Conservation (phyloP, 768 basidiomycete species). For the Leccinellum luteum region DNA sequence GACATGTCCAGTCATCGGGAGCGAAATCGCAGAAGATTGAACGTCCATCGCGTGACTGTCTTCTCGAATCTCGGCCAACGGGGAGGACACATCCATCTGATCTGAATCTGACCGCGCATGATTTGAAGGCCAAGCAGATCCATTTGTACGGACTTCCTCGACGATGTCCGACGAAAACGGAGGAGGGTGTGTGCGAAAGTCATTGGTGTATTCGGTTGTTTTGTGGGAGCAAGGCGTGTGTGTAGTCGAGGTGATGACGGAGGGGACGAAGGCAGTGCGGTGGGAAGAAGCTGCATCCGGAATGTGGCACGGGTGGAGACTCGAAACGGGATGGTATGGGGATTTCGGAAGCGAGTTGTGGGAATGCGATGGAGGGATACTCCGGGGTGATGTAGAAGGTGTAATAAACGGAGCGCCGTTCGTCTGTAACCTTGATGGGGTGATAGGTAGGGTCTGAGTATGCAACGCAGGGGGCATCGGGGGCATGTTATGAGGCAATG, state of each 20-base stretch:
- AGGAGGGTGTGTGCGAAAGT: constrained; percentile 33
- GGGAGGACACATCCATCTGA: constrained; percentile 57
- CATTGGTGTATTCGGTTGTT: constrained; percentile 36
- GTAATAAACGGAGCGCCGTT: constrained; percentile 37
- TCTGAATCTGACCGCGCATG: constrained; percentile 33
- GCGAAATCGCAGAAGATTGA: constrained; percentile 49
- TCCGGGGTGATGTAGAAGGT: constrained; percentile 42
- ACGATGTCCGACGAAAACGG: constrained; percentile 29
- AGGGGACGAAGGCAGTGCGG: constrained; percentile 51
- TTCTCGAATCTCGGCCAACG: constrained; percentile 46
- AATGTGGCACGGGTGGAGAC: constrained; percentile 40
- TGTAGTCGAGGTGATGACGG: constrained; percentile 30
- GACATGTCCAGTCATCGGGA: constrained; percentile 32
- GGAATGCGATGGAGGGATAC: constrained; percentile 49
- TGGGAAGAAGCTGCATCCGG: constrained; percentile 51
- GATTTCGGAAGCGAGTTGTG: constrained; percentile 40
- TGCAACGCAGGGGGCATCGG: constrained; percentile 56
- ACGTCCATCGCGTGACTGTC: constrained; percentile 45
- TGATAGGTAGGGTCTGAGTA: constrained; percentile 37
- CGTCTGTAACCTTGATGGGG: constrained; percentile 36
- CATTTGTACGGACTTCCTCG: constrained; percentile 29
- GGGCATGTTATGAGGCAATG: constrained; percentile 61
- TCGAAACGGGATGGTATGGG: constrained; percentile 38
- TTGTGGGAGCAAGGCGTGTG: constrained; percentile 32
- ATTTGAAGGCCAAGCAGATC: constrained; percentile 26